phyloP scores from a whole-genome alignment of 441 rosid species.

The Pelargonium cotyledonis region DNA sequence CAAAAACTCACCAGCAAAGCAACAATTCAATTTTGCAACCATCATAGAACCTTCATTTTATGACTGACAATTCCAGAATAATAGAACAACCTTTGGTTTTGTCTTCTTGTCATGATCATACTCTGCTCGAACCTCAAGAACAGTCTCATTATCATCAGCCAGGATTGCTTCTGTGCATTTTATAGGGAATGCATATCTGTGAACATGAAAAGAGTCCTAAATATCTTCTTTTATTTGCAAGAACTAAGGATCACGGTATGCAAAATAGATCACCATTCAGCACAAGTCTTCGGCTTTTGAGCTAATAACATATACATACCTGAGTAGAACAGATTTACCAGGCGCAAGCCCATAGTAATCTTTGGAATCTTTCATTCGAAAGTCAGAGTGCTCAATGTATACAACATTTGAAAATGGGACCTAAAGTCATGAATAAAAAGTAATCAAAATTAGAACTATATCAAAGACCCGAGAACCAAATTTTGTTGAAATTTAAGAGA shows the following conservation, averaged over 20 bases:
- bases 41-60: not conserved
- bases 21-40: not conserved
- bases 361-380: slow-evolving; percentile 86
- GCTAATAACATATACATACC: slow-evolving; percentile 31
- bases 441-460: not conserved
- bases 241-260: not conserved
- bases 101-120: slow-evolving; percentile 76
- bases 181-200: slow-evolving; percentile 84
- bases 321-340: slow-evolving; percentile 77
- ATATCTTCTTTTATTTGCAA: not conserved
- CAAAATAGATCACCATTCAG: slow-evolving; percentile 2
- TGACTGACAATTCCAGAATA: slow-evolving; percentile 8
- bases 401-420: slow-evolving; percentile 76
- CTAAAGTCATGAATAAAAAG: slow-evolving; percentile 27
- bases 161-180: slow-evolving; percentile 73
- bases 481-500: not conserved
- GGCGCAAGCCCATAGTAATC: slow-evolving; percentile 94
- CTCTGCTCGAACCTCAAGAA: slow-evolving; percentile 69
- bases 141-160: slow-evolving; percentile 72
- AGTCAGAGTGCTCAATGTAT: slow-evolving; percentile 80
- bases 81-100: slow-evolving; percentile 67
- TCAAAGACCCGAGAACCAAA: not conserved
- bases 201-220: slow-evolving; percentile 1
- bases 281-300: not conserved
- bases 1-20: slow-evolving; percentile 7